Base-by-base conservation (phyloP, 176 grass and related monocot genomes). In the Alopecurus myosuroides region DNA sequence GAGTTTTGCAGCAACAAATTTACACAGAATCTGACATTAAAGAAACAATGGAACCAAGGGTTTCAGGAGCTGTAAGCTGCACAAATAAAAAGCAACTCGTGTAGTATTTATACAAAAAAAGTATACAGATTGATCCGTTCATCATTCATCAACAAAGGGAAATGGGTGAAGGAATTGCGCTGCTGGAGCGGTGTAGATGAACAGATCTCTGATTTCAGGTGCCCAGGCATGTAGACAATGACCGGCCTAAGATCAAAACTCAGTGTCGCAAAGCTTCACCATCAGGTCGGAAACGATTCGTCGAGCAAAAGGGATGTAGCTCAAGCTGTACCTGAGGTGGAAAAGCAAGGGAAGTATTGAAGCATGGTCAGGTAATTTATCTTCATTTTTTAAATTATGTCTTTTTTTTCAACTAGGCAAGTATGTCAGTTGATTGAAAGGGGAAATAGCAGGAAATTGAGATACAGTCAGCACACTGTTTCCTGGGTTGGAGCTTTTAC, bases 251-350 rank as follows among this genome's bases (percentile, higher is more conserved):
- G 68, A 37, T 89, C 83, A 96, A 30, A 96, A 71, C 74, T 99
- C 93, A 22, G 91, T 99, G 77, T 99, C 93, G 76, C 92, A 94
- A 0, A 89, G 75, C 81, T 91, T 99, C 81, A 99, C 57, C 71
- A 96, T 79, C 82, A 99, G 82, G 70, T 94, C 89, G 26, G 91
- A 96, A 36, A 90, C 89, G 18, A 99, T 86, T 28, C 85, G 82
- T 25, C 93, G 81, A 31, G 93, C 86, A n/a, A 96, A 99, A 74
- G 93, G 97, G 53, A 96, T 92, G 70, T 94, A 99, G 82, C 91
- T 92, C 89, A 99, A 92, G 55, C 93, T 92, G 41, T 96, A 99
- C 91, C 97, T 99, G 89, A 17, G 79, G 80, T 58, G 81, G 39
- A 56, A 74, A 18, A 18, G 66, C 26, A 34, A 64, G 30, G 40